phyloP scores from a whole-genome alignment of 2,329 filamentous ascomycete genomes.

The Ambrosiella cleistominuta region DNA sequence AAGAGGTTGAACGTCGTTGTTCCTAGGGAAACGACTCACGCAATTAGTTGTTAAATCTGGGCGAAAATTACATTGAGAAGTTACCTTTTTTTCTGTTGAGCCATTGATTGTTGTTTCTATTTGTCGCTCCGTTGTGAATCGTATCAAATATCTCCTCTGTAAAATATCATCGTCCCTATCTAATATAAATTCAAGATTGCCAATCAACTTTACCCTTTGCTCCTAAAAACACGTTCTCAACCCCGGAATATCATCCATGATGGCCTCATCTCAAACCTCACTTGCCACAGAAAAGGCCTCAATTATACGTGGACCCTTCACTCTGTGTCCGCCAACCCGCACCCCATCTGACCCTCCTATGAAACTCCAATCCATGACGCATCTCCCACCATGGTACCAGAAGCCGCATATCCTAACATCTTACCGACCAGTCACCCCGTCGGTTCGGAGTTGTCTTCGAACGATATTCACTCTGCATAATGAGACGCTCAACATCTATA shows the following conservation, averaged over 20 bases:
- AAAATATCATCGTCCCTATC: too few species aligned
- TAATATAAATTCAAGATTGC: too few species aligned
- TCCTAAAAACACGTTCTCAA: not conserved
- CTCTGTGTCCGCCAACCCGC: not conserved
- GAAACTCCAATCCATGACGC: not conserved
- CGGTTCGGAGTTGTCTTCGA: conserved; percentile 20
- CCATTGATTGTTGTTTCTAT: too few species aligned
- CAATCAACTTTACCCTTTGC: too few species aligned
- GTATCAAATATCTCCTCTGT: too few species aligned
- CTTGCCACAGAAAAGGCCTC: not conserved
- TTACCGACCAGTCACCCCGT: conserved; percentile 27
- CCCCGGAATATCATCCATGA: not conserved
- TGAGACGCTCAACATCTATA: conserved; percentile 20
- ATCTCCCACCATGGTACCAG: conserved; percentile 15
- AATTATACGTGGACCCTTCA: not conserved
- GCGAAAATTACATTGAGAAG: too few species aligned
- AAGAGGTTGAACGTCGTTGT: too few species aligned
- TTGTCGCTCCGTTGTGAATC: too few species aligned
- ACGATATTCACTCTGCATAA: conserved; percentile 25
- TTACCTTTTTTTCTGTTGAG: too few species aligned
- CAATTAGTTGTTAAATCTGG: too few species aligned
- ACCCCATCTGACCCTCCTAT: not conserved
- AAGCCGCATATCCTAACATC: conserved; percentile 13
- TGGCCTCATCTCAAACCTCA: not conserved
- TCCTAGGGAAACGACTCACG: too few species aligned